These are phyloP conservation scores for Aristolochia contorta DNA, from an alignment of 164 flowering plant species.

Conservation along the genomic window DNA sequence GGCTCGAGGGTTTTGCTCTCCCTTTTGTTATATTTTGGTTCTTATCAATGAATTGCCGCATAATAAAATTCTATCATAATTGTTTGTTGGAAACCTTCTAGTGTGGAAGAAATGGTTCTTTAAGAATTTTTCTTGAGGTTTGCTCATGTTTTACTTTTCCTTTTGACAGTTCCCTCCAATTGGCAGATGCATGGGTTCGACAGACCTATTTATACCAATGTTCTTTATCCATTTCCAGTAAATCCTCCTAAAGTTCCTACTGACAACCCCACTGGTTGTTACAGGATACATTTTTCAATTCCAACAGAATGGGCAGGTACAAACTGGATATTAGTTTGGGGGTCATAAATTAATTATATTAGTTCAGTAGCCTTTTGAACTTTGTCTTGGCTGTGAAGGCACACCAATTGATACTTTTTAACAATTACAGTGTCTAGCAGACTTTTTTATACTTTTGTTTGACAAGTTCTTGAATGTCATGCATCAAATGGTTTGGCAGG, in stretches of 20 bases:
- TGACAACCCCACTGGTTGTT: conserved; percentile 96
- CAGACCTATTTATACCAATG: conserved; percentile 83
- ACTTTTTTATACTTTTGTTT: neutral
- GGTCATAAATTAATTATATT: no score
- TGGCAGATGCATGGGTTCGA: conserved; percentile 99
- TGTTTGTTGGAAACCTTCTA: no score
- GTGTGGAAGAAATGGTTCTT: no score
- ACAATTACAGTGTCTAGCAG: neutral
- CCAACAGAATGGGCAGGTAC: conserved; percentile 90
- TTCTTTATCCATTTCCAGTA: conserved; percentile 66
- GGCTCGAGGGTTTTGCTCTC: no score
- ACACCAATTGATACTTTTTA: no score
- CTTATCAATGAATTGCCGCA: no score
- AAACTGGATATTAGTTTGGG: neutral
- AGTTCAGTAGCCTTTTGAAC: no score
- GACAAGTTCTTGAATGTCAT: neutral
- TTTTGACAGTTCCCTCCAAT: conserved; percentile 85
- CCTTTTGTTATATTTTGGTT: no score
- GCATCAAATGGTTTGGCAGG: conserved; percentile 31
- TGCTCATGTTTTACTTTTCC: no score
- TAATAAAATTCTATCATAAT: no score
- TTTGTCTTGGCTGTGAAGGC: no score
- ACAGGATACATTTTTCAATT: conserved; percentile 63
- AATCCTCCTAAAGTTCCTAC: conserved; percentile 74
- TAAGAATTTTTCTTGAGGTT: no score